A percentile compares a stretch with the other conserved stretches of the same genome.
phyloP scores from a whole-genome alignment of 2,329 filamentous ascomycete genomes.

The Nothopassalora personata region DNA sequence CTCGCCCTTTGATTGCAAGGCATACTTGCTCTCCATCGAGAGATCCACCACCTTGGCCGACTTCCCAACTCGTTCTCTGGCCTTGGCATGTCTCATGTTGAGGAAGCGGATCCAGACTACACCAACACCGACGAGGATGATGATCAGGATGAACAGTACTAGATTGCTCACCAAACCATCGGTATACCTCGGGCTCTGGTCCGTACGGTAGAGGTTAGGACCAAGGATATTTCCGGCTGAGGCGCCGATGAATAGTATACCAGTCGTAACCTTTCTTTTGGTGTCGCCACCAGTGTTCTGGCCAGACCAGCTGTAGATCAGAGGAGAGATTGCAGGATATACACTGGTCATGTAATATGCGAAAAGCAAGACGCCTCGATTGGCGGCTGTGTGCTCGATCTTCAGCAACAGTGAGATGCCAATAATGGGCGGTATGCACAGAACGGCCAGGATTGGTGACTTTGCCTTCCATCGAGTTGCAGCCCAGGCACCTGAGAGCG shows the following conservation, averaged over 20 bases:
- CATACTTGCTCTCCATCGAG: conserved; percentile 51
- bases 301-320: conserved; percentile 57
- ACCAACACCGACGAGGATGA: conserved; percentile 45
- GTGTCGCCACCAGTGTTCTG: conserved; percentile 65
- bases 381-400: conserved; percentile 41
- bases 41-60: conserved; percentile 53
- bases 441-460: conserved; percentile 48
- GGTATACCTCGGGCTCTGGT: conserved; percentile 54
- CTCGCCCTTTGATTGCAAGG: conserved; percentile 36
- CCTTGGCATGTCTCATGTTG: conserved; percentile 52
- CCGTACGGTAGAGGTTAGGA: conserved; percentile 58
- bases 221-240: conserved; percentile 63
- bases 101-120: conserved; percentile 48
- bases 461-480: conserved; percentile 53
- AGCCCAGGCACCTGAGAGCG: conserved; percentile 53
- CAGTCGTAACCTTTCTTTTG: conserved; percentile 62
- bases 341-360: conserved; percentile 58
- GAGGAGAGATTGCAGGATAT: conserved; percentile 55
- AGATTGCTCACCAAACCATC: conserved; percentile 57
- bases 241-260: conserved; percentile 59
- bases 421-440: conserved; percentile 54
- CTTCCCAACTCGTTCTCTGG: conserved; percentile 56
- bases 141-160: conserved; percentile 56
- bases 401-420: conserved; percentile 52
- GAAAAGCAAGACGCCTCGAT: conserved; percentile 49